These are phyloP conservation scores for Vitis rotundifolia DNA, from an alignment of 164 flowering plant genomes.

Conservation along the genomic window DNA sequence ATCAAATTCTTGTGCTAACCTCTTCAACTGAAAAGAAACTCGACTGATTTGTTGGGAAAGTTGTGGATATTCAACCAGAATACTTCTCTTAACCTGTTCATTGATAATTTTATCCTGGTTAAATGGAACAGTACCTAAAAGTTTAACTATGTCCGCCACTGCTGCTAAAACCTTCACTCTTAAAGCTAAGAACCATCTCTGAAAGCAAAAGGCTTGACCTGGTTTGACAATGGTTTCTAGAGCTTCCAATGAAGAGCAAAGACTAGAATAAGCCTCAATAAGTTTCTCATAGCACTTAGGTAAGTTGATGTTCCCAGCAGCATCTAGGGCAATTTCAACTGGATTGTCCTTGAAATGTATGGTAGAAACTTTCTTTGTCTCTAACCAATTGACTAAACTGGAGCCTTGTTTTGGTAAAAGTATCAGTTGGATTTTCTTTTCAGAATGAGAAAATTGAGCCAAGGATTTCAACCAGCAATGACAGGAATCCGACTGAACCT, in stretches of 20 bases:
- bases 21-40: constrained; percentile 41
- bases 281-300: constrained; percentile 27
- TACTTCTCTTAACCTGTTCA: constrained; percentile 14
- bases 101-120: constrained; percentile 7
- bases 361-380: constrained; percentile 12
- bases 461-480: constrained; percentile 60
- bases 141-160: constrained; percentile 39
- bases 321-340: constrained; percentile 16
- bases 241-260: constrained; percentile 34
- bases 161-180: constrained; percentile 46
- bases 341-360: constrained; percentile 8
- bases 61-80: constrained; percentile 1
- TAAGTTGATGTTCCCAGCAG: constrained; percentile 11
- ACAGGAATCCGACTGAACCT: constrained; percentile 44
- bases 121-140: constrained; percentile 24
- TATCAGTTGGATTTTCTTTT: constrained; percentile 41
- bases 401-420: constrained; percentile 26
- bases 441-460: constrained; percentile 44
- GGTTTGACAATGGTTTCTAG: constrained; percentile 27
- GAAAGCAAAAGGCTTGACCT: constrained; percentile 48
- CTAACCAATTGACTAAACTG: constrained; percentile 18
- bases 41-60: constrained; percentile 18
- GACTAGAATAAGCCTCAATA: constrained; percentile 19
- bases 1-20: constrained; percentile 64
- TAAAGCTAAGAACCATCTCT: constrained; percentile 71